phyloP scores from a whole-genome alignment of 2,329 filamentous ascomycete species.

The Penicillium sp. region DNA sequence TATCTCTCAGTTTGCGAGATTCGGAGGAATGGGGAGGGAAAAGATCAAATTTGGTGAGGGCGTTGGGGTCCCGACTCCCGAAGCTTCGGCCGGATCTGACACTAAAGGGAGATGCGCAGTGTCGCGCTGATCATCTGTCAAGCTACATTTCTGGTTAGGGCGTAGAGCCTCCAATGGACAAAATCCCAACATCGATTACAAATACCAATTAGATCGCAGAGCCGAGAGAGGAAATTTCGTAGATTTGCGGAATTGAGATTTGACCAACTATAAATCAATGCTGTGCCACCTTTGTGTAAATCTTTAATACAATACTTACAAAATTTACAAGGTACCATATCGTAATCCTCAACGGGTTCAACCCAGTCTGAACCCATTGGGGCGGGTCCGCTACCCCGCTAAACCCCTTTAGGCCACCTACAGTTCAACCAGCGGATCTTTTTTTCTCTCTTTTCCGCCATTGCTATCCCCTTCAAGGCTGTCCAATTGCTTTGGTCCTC shows the following conservation, averaged over 20 bases:
- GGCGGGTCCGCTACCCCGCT: constrained; percentile 26
- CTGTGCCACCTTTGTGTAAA: no score
- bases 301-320: not conserved
- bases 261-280: no score
- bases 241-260: not conserved
- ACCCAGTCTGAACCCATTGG: constrained; percentile 21
- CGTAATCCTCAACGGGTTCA: constrained; percentile 12
- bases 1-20: not conserved
- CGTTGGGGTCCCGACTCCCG: constrained; percentile 11
- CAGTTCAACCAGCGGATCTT: constrained; percentile 31
- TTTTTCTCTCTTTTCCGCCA: constrained; percentile 13
- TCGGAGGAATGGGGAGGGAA: constrained; percentile 6
- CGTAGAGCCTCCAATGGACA: not conserved
- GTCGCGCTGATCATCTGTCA: constrained; percentile 2
- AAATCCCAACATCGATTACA: not conserved
- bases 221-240: not conserved
- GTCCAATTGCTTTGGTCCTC: constrained; percentile 9
- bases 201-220: not conserved
- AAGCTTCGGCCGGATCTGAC: constrained; percentile 9
- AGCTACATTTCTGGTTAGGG: not conserved
- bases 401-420: constrained; percentile 33
- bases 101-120: constrained; percentile 3
- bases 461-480: constrained; percentile 8
- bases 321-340: not conserved
- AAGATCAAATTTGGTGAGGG: constrained; percentile 8